These are phyloP conservation scores for Lactarius psammicola DNA, from an alignment of 768 basidiomycete genomes.

Conservation along the genomic window DNA sequence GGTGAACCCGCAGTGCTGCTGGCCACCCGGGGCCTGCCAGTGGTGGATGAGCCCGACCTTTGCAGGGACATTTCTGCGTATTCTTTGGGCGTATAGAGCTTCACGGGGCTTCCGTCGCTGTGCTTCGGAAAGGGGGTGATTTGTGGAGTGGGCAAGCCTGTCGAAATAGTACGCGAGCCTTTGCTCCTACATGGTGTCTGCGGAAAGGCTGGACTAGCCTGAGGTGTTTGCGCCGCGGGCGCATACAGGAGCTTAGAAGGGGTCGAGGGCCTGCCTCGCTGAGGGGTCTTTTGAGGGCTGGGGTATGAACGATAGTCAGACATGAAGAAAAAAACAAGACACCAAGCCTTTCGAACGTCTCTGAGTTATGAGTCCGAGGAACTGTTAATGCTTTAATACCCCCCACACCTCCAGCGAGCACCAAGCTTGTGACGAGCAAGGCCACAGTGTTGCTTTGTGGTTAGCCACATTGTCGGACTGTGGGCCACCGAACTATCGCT, in stretches of 20 bases:
- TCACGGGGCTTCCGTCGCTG: not conserved
- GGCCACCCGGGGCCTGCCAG: not conserved
- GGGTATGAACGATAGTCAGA: not conserved
- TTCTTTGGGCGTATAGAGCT: constrained; percentile 1
- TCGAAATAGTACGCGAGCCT: not conserved
- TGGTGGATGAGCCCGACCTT: not conserved
- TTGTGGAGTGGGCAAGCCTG: not conserved
- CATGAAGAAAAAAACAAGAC: constrained; percentile 4
- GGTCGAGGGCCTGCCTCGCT: constrained; percentile 11
- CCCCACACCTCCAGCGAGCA: not conserved
- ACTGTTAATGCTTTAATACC: not conserved
- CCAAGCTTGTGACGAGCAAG: not conserved
- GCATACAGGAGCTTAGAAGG: not conserved
- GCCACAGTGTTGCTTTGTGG: not conserved
- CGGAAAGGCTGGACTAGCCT: not conserved
- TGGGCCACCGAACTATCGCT: not conserved
- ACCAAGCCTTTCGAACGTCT: not conserved
- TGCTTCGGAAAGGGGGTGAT: constrained; percentile 5
- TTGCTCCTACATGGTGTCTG: not conserved
- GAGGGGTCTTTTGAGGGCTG: not conserved
- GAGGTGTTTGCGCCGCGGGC: not conserved
- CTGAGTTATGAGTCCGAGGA: not conserved
- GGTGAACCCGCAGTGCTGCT: not conserved
- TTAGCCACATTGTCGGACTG: not conserved
- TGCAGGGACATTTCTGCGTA: not conserved